Conservation (phyloP, 192 early-diverging fungal species). For the Chytriomyces sp. region DNA sequence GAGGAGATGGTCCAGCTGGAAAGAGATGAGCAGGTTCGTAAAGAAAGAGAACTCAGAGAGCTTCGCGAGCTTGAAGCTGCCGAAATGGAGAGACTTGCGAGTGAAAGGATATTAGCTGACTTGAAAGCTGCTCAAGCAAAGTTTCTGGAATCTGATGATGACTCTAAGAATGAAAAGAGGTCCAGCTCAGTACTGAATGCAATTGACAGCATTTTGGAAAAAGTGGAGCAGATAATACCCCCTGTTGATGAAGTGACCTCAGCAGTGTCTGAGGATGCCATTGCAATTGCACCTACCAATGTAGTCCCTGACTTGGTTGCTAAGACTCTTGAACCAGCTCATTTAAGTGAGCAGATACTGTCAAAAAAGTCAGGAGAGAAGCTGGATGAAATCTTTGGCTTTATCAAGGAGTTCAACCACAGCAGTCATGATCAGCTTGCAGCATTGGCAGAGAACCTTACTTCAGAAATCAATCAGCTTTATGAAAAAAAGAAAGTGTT, state of each 20-base stretch:
- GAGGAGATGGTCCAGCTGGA: constrained; percentile 24
- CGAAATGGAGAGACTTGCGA: constrained; percentile 15
- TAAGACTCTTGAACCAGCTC: background rate
- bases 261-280: too few relatives aligned
- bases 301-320: too few relatives aligned
- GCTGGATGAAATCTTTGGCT: constrained; percentile 27
- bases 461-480: constrained; percentile 17
- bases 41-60: constrained; percentile 10
- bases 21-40: constrained; percentile 13
- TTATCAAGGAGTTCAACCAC: constrained; percentile 23
- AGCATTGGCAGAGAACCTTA: constrained; percentile 16
- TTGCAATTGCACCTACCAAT: too few relatives aligned
- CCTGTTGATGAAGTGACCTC: background rate
- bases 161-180: background rate
- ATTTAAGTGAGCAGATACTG: background rate
- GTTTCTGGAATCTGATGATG: constrained; percentile 15
- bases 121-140: constrained; percentile 9
- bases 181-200: background rate
- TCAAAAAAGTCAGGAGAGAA: constrained; percentile 17
- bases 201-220: constrained; percentile 1
- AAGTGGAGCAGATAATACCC: constrained; percentile 1
- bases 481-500: constrained; percentile 27
- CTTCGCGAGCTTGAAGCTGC: constrained; percentile 21
- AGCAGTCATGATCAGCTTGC: constrained; percentile 27
- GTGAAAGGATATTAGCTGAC: constrained; percentile 5